Evolutionary conservation across 192 early-diverging fungal genomes (phyloP).

Genomic region (Linnemannia schmuckeri): DNA sequence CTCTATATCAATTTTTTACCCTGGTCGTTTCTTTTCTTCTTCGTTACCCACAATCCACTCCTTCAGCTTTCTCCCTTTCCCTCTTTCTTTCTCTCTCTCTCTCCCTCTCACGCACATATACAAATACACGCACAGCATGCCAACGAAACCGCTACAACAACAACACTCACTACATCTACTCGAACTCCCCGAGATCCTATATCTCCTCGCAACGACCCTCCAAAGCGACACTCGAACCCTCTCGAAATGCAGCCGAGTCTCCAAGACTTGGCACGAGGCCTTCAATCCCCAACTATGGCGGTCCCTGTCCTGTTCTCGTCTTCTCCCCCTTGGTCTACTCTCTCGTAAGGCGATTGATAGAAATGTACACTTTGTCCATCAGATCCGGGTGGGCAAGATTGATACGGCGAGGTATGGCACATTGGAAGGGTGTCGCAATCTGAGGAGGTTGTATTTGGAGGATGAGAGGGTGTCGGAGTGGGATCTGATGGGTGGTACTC

Average conservation of each 20-base stretch:
- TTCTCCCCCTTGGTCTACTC: background rate
- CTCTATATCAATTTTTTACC: background rate
- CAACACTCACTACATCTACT: background rate
- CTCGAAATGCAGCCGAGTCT: background rate
- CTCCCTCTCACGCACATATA: background rate
- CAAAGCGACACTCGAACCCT: background rate
- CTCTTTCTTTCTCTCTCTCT: background rate
- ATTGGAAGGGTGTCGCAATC: background rate
- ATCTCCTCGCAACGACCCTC: background rate
- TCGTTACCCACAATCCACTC: too few species aligned
- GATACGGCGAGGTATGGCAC: too few species aligned
- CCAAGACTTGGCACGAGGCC: conserved; percentile 2
- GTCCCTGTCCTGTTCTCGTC: background rate
- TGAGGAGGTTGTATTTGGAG: conserved; percentile 13
- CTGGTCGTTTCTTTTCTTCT: background rate
- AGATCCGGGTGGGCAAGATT: background rate
- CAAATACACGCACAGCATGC: background rate
- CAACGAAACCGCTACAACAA: background rate
- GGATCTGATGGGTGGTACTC: background rate
- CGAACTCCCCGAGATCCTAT: background rate
- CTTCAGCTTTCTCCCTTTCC: too few species aligned
- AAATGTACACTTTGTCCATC: background rate
- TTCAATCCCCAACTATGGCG: conserved; percentile 15
- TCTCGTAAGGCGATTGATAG: background rate
- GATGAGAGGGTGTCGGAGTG: conserved; percentile 16